phyloP scores from a whole-genome alignment of 331 rosid genomes.

The Acacia concinna region DNA sequence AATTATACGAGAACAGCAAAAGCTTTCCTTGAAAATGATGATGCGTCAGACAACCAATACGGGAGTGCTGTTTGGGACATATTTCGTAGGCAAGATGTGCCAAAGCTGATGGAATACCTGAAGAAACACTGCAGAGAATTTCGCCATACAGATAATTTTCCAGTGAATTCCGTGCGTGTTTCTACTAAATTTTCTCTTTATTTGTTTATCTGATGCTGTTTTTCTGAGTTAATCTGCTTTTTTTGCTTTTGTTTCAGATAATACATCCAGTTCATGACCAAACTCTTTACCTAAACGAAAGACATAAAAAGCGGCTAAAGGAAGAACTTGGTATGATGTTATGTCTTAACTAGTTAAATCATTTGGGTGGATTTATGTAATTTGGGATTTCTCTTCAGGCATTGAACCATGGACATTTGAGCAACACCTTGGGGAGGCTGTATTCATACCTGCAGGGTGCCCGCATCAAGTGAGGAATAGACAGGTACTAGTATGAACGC shows the following conservation, averaged over 20 bases:
- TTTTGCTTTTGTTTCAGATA: slow-evolving; percentile 51
- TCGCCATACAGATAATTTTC: slow-evolving; percentile 50
- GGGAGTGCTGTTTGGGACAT: slow-evolving; percentile 78
- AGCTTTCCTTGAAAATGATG: slow-evolving; percentile 20
- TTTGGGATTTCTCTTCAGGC: slow-evolving; percentile 36
- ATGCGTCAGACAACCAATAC: slow-evolving; percentile 35
- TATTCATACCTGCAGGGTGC: slow-evolving; percentile 75
- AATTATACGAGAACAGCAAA: slow-evolving; percentile 13
- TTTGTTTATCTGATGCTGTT: slow-evolving; percentile 16
- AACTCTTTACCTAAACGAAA: slow-evolving; percentile 52
- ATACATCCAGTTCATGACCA: slow-evolving; percentile 70
- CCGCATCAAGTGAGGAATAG: slow-evolving; percentile 78
- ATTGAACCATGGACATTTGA: slow-evolving; percentile 76
- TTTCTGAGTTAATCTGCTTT: slow-evolving; percentile 13
- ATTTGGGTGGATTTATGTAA: slow-evolving; percentile 4
- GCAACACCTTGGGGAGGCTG: slow-evolving; percentile 74
- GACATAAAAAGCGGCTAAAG: slow-evolving; percentile 62
- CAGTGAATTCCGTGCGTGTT: slow-evolving; percentile 52
- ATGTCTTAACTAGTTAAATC: slow-evolving; percentile 8
- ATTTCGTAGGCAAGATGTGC: slow-evolving; percentile 69
- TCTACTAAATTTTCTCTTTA: neutral
- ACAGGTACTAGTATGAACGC: slow-evolving; percentile 48
- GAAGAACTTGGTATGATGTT: slow-evolving; percentile 56
- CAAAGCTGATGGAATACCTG: slow-evolving; percentile 55
- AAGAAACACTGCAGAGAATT: slow-evolving; percentile 54